A percentile compares a stretch with the other conserved stretches of the same genome.
Conservation (phyloP, 495 filamentous ascomycete species). For the Haplographium delicatum region DNA sequence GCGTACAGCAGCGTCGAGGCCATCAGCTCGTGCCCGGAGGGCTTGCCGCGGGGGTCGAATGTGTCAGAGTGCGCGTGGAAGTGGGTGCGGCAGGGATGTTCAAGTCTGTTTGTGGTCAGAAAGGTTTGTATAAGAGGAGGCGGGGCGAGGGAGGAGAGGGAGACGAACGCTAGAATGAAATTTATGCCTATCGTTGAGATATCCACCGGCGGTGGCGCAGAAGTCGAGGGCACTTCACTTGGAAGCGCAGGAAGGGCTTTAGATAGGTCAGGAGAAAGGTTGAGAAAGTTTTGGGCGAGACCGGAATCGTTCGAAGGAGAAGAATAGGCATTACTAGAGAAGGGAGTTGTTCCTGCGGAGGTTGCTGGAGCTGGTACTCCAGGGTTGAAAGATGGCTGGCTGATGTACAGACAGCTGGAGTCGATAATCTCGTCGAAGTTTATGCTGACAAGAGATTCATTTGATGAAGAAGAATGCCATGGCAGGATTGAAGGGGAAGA, state of each 20-base stretch:
- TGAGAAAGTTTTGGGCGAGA: neutral
- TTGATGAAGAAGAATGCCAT: slow-evolving; percentile 5
- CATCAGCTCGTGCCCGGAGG: slow-evolving; percentile 41
- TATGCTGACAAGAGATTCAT: slow-evolving; percentile 7
- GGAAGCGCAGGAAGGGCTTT: slow-evolving; percentile 9
- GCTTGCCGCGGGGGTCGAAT: slow-evolving; percentile 22
- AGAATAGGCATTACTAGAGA: too few species aligned
- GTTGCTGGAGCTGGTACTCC: slow-evolving; percentile 4
- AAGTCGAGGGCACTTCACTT: too few species aligned
- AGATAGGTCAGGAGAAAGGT: neutral
- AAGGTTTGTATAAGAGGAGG: neutral
- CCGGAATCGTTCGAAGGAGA: too few species aligned
- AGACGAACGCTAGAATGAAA: slow-evolving; percentile 43
- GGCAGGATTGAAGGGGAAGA: neutral
- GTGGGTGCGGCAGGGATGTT: slow-evolving; percentile 45
- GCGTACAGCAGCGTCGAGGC: slow-evolving; percentile 32
- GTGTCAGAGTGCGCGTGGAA: slow-evolving; percentile 26
- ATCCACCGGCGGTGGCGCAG: slow-evolving; percentile 15
- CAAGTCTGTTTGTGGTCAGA: slow-evolving; percentile 31
- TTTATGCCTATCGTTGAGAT: slow-evolving; percentile 42
- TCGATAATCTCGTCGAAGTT: slow-evolving; percentile 18
- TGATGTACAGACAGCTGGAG: slow-evolving; percentile 14
- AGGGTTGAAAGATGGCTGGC: neutral
- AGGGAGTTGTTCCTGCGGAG: too few species aligned
- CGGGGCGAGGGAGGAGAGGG: neutral